Evolutionary conservation across 768 basidiomycete species (phyloP).

Genomic region (Neoboletus magnificus): DNA sequence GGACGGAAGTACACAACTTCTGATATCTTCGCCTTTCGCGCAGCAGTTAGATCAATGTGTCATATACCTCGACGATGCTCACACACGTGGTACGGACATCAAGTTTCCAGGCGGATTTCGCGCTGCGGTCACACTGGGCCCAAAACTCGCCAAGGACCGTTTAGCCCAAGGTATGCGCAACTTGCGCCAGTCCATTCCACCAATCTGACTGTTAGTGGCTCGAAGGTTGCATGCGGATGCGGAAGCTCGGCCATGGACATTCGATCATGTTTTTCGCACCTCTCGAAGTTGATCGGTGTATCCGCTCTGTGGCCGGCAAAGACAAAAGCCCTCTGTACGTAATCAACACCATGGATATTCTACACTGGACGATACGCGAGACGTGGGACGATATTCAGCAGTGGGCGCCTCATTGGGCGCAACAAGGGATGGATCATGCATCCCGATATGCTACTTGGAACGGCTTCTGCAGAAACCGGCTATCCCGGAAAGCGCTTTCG

Average conservation of each 20-base stretch:
- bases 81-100: constrained; percentile 30
- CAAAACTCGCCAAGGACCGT: constrained; percentile 37
- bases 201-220: not conserved
- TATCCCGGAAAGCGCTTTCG: not conserved
- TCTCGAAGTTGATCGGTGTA: constrained; percentile 36
- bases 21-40: constrained; percentile 33
- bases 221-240: constrained; percentile 53
- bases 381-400: no score
- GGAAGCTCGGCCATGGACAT: constrained; percentile 45
- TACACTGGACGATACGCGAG: constrained; percentile 30
- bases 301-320: constrained; percentile 29
- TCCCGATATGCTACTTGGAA: no score
- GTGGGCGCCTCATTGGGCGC: no score
- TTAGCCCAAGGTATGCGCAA: constrained; percentile 30
- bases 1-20: constrained; percentile 27
- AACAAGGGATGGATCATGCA: no score
- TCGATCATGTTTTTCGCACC: constrained; percentile 49
- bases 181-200: not conserved
- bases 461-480: constrained; percentile 19
- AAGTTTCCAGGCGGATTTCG: not conserved
- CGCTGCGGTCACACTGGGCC: constrained; percentile 33
- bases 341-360: constrained; percentile 30
- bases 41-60: constrained; percentile 35
- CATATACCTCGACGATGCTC: constrained; percentile 39
- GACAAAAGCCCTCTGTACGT: not conserved